A percentile compares a stretch with the other conserved stretches of the same genome.
Evolutionary conservation across 768 basidiomycete species (phyloP).

Genomic region (Russula olivacea): DNA sequence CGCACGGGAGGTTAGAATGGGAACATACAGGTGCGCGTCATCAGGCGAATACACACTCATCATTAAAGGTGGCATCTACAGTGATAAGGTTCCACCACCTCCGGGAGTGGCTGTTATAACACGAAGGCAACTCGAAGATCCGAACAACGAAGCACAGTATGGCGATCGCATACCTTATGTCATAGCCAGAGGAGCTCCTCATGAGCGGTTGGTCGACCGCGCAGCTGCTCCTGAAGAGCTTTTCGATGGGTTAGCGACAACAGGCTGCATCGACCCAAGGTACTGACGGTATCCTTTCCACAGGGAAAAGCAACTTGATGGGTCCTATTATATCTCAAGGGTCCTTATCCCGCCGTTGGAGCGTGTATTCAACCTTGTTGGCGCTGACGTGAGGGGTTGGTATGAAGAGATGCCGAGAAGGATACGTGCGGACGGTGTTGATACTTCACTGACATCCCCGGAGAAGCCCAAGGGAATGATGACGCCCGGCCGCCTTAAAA

Average conservation of each 20-base stretch:
- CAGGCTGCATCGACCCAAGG: neutral
- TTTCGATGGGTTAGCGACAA: constrained; percentile 47
- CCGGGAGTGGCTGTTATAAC: constrained; percentile 90
- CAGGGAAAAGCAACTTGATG: constrained; percentile 75
- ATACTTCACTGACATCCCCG: constrained; percentile 35
- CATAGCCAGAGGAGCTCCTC: constrained; percentile 60
- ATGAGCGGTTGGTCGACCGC: constrained; percentile 63
- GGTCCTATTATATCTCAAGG: constrained; percentile 78
- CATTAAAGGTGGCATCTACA: constrained; percentile 30
- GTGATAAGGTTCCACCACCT: constrained; percentile 79
- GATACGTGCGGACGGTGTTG: constrained; percentile 37
- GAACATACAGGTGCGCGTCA: constrained; percentile 72
- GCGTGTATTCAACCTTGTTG: constrained; percentile 85
- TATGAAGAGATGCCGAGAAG: constrained; percentile 80
- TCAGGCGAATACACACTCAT: neutral
- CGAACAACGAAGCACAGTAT: constrained; percentile 81
- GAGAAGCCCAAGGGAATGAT: constrained; percentile 30
- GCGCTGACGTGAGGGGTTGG: constrained; percentile 83
- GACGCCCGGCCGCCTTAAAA: constrained; percentile 42
- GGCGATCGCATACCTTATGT: constrained; percentile 93
- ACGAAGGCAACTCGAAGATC: constrained; percentile 64
- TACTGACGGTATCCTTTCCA: neutral
- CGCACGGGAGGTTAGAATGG: constrained; percentile 89
- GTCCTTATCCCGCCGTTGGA: constrained; percentile 88
- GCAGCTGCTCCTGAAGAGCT: constrained; percentile 71